A percentile compares a stretch with the other conserved stretches of the same genome.
Conservation (phyloP, 495 filamentous ascomycete species). For the Penicillium riverlandense region DNA sequence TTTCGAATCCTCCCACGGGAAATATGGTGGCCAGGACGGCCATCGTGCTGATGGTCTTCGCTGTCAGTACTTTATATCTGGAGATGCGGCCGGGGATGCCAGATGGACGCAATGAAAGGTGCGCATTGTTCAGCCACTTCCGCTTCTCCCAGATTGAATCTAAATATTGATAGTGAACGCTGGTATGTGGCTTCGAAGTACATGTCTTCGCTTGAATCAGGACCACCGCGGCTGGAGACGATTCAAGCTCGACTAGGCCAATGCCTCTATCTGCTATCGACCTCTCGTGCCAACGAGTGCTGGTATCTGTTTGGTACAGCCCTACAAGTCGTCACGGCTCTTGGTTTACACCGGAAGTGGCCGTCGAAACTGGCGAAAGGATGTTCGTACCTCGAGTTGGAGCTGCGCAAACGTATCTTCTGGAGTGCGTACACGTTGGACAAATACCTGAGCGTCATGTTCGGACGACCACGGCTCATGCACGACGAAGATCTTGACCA, state of each 20-base stretch:
- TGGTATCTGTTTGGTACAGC: constrained; percentile 44
- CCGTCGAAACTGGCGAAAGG: constrained; percentile 22
- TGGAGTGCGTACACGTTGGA: constrained; percentile 52
- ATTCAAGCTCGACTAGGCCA: constrained; percentile 38
- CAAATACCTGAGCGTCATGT: constrained; percentile 49
- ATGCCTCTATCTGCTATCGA: constrained; percentile 37
- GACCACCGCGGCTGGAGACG: constrained; percentile 36
- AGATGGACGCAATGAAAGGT: constrained; percentile 25
- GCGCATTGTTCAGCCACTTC: background rate
- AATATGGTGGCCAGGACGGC: constrained; percentile 34
- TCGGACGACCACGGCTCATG: constrained; percentile 46
- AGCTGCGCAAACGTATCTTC: constrained; percentile 46
- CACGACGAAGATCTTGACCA: constrained; percentile 49
- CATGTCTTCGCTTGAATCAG: constrained; percentile 34
- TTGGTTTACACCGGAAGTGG: constrained; percentile 35
- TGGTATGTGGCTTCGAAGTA: constrained; percentile 39
- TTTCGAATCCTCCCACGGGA: constrained; percentile 28
- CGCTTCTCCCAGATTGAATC: background rate
- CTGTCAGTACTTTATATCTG: constrained; percentile 31
- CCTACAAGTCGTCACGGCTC: constrained; percentile 36
- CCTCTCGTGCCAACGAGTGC: constrained; percentile 42
- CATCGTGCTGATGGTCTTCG: constrained; percentile 39
- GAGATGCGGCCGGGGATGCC: constrained; percentile 17
- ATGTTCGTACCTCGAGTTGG: constrained; percentile 29
- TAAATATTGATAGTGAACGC: constrained; percentile 19